A percentile compares a stretch with the other conserved stretches of the same genome.
Conservation (phyloP, 2,329 filamentous ascomycete species). For the Aspergillus transmontanensis region DNA sequence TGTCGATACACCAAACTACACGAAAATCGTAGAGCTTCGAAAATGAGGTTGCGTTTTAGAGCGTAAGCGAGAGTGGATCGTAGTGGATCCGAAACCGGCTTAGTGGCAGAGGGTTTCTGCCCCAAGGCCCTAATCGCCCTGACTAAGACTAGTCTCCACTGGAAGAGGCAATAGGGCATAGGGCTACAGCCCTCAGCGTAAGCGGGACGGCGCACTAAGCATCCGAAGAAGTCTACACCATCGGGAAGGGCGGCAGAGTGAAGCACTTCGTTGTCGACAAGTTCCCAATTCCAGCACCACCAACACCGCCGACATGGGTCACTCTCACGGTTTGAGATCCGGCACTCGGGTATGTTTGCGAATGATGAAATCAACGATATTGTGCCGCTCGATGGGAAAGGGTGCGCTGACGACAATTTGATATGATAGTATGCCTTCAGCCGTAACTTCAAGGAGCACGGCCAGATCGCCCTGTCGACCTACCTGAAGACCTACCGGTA, state of each 20-base stretch:
- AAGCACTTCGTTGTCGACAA: conserved; percentile 40
- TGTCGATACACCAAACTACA: conserved; percentile 34
- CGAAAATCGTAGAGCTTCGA: conserved; percentile 25
- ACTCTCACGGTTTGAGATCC: conserved; percentile 82
- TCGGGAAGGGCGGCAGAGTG: conserved; percentile 28
- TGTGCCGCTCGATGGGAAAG: conserved; percentile 15
- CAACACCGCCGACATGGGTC: conserved; percentile 73
- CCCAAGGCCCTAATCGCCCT: background rate
- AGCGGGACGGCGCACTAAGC: conserved; percentile 30
- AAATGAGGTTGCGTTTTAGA: conserved; percentile 22
- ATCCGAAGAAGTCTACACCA: conserved; percentile 26
- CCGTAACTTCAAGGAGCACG: conserved; percentile 91
- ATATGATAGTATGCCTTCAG: conserved; percentile 81
- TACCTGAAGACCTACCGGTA: conserved; percentile 94
- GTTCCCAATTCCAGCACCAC: conserved; percentile 41
- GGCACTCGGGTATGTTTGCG: conserved; percentile 73
- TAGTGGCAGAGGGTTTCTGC: conserved; percentile 22
- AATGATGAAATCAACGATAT: conserved; percentile 7
- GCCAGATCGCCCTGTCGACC: conserved; percentile 88
- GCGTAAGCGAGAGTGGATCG: conserved; percentile 22
- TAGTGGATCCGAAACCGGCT: conserved; percentile 23
- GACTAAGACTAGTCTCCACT: background rate
- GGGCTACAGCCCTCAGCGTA: conserved; percentile 15
- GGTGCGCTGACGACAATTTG: conserved; percentile 34
- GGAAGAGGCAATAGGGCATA: conserved; percentile 6